A percentile compares a stretch with the other conserved stretches of the same genome.
phyloP scores from a whole-genome alignment of 2,329 filamentous ascomycete genomes.

The Davidsoniella virescens region DNA sequence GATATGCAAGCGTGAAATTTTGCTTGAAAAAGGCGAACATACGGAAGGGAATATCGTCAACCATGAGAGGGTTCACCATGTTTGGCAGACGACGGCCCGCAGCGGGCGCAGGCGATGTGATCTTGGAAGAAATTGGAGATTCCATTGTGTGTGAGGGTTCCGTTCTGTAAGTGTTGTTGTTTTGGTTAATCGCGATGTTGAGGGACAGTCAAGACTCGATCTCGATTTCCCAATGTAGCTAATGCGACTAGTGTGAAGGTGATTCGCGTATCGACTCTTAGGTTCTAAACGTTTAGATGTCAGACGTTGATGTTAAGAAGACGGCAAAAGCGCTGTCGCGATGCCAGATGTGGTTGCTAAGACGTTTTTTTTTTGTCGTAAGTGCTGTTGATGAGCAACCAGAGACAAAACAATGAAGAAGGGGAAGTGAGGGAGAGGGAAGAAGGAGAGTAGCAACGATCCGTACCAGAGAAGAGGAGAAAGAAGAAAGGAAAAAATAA shows the following conservation, averaged over 20 bases:
- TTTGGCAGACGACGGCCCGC: slow-evolving; percentile 33
- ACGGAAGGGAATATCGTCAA: slow-evolving; percentile 36
- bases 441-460: background rate
- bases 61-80: slow-evolving; percentile 45
- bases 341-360: background rate
- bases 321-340: background rate
- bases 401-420: background rate
- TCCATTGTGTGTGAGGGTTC: slow-evolving; percentile 6
- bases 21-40: slow-evolving; percentile 6
- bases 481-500: slow-evolving; percentile 3
- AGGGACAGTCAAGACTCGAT: too few relatives aligned
- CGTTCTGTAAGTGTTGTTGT: too few relatives aligned
- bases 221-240: too few relatives aligned
- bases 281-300: too few relatives aligned
- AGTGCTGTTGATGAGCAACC: background rate
- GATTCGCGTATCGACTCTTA: background rate
- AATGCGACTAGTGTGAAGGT: background rate
- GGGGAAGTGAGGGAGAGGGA: background rate
- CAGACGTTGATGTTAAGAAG: too few relatives aligned
- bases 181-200: background rate
- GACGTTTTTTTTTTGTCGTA: background rate
- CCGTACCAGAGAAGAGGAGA: background rate
- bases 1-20: background rate
- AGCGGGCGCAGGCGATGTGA: slow-evolving; percentile 16
- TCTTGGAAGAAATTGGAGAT: slow-evolving; percentile 5